A percentile compares a stretch with the other conserved stretches of the same genome.
phyloP scores from a whole-genome alignment of 305 asterid genomes.

The Fraxinus ornus region DNA sequence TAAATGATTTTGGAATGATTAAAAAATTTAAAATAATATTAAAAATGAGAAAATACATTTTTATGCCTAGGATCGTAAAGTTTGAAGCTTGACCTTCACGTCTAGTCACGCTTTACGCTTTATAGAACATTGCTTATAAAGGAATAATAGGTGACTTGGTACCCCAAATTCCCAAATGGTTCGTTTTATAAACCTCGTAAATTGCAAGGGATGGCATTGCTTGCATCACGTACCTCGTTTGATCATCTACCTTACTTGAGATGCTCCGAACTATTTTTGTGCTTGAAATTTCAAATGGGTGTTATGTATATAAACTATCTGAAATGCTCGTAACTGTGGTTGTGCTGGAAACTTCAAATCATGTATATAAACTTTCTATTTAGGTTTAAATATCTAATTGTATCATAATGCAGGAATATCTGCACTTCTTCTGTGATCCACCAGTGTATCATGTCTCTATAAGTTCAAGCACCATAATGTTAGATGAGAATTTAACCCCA shows the following conservation, averaged over 20 bases:
- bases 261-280: neutral
- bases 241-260: neutral
- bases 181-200: neutral
- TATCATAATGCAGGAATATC: conserved; percentile 64
- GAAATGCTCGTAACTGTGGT: neutral
- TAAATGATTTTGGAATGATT: too few species aligned
- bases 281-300: neutral
- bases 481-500: conserved; percentile 79
- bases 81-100: too few species aligned
- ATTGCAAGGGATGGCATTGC: neutral
- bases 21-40: too few species aligned
- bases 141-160: neutral
- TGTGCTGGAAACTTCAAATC: neutral
- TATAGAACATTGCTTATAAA: neutral
- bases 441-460: conserved; percentile 63
- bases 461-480: conserved; percentile 73
- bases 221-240: neutral
- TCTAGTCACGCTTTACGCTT: too few species aligned
- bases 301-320: neutral
- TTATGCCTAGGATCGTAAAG: too few species aligned
- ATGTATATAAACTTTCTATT: neutral
- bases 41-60: too few species aligned
- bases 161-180: neutral
- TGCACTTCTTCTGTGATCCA: conserved; percentile 90
- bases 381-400: neutral